Percentiles rank a stretch among this genome's conserved stretches.
Evolutionary conservation across 164 flowering plant genomes (phyloP).

Genomic region (Magnolia kwangsiensis): DNA sequence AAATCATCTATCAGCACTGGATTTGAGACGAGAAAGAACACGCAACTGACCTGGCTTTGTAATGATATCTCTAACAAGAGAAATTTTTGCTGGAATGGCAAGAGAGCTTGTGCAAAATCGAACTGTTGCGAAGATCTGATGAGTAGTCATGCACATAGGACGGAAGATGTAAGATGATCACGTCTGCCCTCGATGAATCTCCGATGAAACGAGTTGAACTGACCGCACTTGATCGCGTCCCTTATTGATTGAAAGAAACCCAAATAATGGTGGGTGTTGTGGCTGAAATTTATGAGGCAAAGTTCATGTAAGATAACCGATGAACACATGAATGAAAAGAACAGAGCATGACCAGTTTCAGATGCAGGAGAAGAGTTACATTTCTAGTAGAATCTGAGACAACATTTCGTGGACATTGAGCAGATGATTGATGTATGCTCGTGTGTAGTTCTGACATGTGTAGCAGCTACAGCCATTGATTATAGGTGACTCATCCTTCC

Average conservation of each 20-base stretch:
- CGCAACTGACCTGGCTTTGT: neutral
- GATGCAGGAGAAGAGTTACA: slow-evolving; percentile 36
- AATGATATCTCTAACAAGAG: neutral
- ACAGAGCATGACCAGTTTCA: neutral
- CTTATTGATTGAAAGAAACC: slow-evolving; percentile 68
- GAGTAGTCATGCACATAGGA: neutral
- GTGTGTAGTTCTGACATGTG: slow-evolving; percentile 81
- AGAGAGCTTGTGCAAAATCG: neutral
- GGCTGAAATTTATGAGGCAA: slow-evolving; percentile 42
- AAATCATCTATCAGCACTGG: neutral
- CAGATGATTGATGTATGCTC: slow-evolving; percentile 85
- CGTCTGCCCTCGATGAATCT: slow-evolving; percentile 51
- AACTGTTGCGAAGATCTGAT: neutral
- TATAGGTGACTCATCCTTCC: slow-evolving; percentile 75
- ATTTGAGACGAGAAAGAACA: neutral
- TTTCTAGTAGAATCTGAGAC: slow-evolving; percentile 79
- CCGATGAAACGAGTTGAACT: slow-evolving; percentile 47
- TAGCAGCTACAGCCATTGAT: slow-evolving; percentile 63
- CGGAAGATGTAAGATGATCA: slow-evolving; percentile 21
- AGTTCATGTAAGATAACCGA: slow-evolving; percentile 1
- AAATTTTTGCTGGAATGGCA: neutral
- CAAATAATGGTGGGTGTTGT: slow-evolving; percentile 81
- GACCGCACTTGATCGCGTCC: slow-evolving; percentile 56
- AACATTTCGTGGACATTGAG: slow-evolving; percentile 95
- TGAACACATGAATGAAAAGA: neutral